Conservation (phyloP, 768 basidiomycete genomes). For the Pholiota molesta region DNA sequence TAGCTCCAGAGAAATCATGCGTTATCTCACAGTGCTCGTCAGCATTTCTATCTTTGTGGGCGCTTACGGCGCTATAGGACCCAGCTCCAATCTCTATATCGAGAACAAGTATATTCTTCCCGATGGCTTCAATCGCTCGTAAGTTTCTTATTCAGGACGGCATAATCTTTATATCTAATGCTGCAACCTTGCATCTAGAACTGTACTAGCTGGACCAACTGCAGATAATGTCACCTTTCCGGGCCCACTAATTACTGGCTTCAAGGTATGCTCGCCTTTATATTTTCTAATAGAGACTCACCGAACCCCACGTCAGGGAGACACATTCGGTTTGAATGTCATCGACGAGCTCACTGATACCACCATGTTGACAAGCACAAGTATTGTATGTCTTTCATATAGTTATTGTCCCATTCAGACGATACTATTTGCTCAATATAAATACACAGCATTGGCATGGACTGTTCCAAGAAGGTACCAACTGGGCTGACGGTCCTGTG, state of each 20-base stretch:
- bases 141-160: slow-evolving; percentile 1
- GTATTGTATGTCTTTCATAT: slow-evolving; percentile 19
- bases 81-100: slow-evolving; percentile 38
- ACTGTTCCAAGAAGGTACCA: slow-evolving; percentile 37
- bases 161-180: neutral
- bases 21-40: neutral
- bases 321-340: slow-evolving; percentile 43
- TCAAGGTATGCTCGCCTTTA: slow-evolving; percentile 19
- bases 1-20: neutral
- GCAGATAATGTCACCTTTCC: slow-evolving; percentile 22
- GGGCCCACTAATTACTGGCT: slow-evolving; percentile 28
- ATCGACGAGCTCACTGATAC: slow-evolving; percentile 38
- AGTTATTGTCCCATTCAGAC: neutral
- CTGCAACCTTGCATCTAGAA: slow-evolving; percentile 11
- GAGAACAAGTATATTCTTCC: slow-evolving; percentile 49
- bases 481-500: slow-evolving; percentile 44
- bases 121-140: slow-evolving; percentile 48
- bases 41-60: slow-evolving; percentile 8
- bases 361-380: slow-evolving; percentile 42
- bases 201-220: slow-evolving; percentile 26
- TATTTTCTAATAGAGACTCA: neutral
- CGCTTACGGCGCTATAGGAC: slow-evolving; percentile 19
- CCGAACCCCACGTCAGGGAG: slow-evolving; percentile 19
- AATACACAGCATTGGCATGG: slow-evolving; percentile 48
- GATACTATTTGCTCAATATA: neutral